phyloP scores from a whole-genome alignment of 2,329 filamentous ascomycete genomes.

The Cercospora canescens region DNA sequence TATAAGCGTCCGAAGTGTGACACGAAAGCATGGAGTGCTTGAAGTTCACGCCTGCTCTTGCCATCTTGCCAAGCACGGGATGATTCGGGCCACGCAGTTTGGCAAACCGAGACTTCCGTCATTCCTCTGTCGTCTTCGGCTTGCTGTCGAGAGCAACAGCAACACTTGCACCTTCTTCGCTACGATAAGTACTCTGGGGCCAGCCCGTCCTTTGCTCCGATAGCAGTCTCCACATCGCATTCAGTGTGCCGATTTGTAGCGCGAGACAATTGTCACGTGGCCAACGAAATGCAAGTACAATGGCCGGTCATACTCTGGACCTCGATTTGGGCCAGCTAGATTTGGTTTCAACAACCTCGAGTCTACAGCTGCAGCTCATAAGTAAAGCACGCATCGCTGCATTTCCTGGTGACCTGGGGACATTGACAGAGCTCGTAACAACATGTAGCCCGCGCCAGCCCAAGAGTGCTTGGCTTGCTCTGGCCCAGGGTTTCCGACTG shows the following conservation, averaged over 20 bases:
- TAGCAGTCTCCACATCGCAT: background rate
- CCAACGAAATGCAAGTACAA: constrained; percentile 7
- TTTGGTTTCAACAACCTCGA: constrained; percentile 16
- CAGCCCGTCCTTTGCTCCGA: background rate
- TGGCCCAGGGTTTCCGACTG: background rate
- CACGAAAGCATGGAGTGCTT: background rate
- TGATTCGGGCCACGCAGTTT: background rate
- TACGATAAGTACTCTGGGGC: background rate
- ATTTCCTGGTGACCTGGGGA: constrained; percentile 15
- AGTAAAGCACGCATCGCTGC: constrained; percentile 26
- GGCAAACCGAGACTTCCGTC: background rate
- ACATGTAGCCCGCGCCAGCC: background rate
- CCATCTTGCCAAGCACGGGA: background rate
- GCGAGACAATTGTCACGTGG: background rate
- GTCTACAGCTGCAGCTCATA: constrained; percentile 21
- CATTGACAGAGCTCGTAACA: background rate
- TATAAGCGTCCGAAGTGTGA: background rate
- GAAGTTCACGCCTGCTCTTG: background rate
- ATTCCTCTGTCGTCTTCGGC: too few species aligned
- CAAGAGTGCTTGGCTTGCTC: background rate
- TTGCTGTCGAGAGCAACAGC: background rate
- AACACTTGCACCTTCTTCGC: background rate
- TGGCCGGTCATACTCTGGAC: constrained; percentile 8
- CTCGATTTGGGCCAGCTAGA: constrained; percentile 12
- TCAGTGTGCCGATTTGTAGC: background rate